A percentile compares a stretch with the other conserved stretches of the same genome.
Conservation (phyloP, 768 basidiomycete species). For the Pleurotus cornucopiae region DNA sequence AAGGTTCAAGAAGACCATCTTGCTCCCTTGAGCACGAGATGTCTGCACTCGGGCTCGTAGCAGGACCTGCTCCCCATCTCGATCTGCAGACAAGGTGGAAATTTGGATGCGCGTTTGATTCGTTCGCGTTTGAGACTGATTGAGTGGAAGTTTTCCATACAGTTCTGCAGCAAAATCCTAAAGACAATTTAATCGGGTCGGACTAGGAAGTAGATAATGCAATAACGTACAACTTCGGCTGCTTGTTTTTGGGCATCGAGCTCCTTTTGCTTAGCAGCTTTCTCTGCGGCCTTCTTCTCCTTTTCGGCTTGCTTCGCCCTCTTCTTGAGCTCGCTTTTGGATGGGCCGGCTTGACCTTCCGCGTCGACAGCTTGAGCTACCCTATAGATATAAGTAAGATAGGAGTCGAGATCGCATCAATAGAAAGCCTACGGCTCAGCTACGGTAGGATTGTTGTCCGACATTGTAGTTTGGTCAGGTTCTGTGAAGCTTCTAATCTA, state of each 20-base stretch:
- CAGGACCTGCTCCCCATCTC: slow-evolving; percentile 72
- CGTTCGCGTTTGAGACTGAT: slow-evolving; percentile 84
- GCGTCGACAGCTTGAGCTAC: not conserved
- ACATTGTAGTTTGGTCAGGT: not conserved
- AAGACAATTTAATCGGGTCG: slow-evolving; percentile 5
- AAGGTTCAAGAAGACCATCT: slow-evolving; percentile 91
- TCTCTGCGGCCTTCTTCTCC: slow-evolving; percentile 83
- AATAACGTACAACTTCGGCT: slow-evolving; percentile 51
- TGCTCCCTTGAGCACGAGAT: slow-evolving; percentile 87
- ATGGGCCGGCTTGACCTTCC: slow-evolving; percentile 47
- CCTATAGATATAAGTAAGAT: not conserved
- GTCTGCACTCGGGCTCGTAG: slow-evolving; percentile 91
- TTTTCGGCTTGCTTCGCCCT: slow-evolving; percentile 89
- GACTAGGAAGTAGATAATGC: not conserved
- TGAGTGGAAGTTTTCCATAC: slow-evolving; percentile 86
- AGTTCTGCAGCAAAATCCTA: slow-evolving; percentile 76
- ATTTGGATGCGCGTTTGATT: slow-evolving; percentile 62
- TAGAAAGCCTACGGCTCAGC: not conserved
- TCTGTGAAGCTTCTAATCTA: too few species aligned
- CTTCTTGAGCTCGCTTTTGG: slow-evolving; percentile 90
- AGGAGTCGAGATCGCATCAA: not conserved
- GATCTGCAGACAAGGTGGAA: slow-evolving; percentile 47
- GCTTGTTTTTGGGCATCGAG: slow-evolving; percentile 63
- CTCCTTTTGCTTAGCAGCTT: slow-evolving; percentile 75
- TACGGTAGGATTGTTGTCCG: not conserved